Evolutionary conservation across 805 yeast genomes (phyloP), one percentile per base, ranked within the genome.

Genomic region (Cyberlindnera maritima): DNA sequence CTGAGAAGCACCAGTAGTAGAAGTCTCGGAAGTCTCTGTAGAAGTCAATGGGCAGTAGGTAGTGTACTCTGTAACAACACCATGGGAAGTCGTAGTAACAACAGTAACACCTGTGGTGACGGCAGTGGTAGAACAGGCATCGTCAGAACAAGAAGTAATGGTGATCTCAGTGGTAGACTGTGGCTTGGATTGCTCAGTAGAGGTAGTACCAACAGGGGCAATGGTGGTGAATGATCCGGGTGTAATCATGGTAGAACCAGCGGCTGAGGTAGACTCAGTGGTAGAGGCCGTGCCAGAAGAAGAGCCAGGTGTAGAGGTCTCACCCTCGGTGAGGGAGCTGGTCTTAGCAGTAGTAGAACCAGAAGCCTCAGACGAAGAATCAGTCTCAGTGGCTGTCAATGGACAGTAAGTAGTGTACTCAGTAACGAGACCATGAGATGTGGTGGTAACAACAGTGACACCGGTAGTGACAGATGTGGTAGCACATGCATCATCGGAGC

Each of bases 371-470:
- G 23, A 11, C 5, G 35, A 19, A 7, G 37, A 23, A 6, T 29
- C 9, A 5, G 48, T 21, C 8, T 44, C 37, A 10, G 12, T 4
- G n/a, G 18, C 9, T 4, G 55, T 46, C 11, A 59, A 36, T 20
- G 61, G 62, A 41, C 63, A 57, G 46, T 49, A 58, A 19, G 64
- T 61, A 14, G 62, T 59, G 29, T 48, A 54, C 18, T 46, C 54
- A 17, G 60, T 58, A 15, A 53, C 43, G 15, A 48, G 61, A 53
- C 67, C 68, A 55, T 57, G 47, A 21, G 57, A 55, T 36, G 70
- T 66, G 35, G 61, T 61, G 28, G 73, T 69, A 26, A 68, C 66
- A 36, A 65, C 57, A 6, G 59, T 41, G 6, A 58, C 53, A 25
- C 52, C 36, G 10, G 61, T 59, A 2, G 52, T 37, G 2, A 59